Base-by-base conservation (phyloP, 164 flowering plant species). In the Vitis amurensis region DNA sequence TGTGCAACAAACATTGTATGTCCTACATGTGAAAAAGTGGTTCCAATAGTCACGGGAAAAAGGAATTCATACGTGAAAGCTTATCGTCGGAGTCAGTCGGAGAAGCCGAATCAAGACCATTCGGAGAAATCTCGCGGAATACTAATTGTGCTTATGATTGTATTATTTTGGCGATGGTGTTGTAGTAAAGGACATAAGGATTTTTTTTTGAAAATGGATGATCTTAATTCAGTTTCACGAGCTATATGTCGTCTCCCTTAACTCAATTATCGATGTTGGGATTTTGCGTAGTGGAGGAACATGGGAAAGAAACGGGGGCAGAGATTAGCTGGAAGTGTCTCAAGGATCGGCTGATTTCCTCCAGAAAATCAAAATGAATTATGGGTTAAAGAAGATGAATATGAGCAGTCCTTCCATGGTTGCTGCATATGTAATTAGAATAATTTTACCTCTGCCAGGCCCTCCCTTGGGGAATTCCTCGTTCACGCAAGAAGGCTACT, bases 401-500 rank as follows among this genome's bases (percentile, higher is more conserved):
- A 9, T 27, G 14, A 63, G 61, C 61, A n/a, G 61, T 14, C 1
- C 65, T 56, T 37, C 74, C 48, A 50, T 59, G 50, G 64, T 74
- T 67, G 83, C 81, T 55, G 31, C 71, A 2, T 76, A 82, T 29
- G 87, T 78, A 10, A 78, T 87, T 17, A 80, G 77, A 67, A 81
- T 89, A 13, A 82, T 81, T 65, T 55, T 95, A 80, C 99, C 99
- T 8, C 63, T 95, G 23, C 99, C 99, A 0, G 99, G 99, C 1
- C 98, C 99, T 7, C 79, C 77, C 2, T 73, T 91, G 75, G 90
- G 82, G 37, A 76, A 79, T 61, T 83, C 84, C 11, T 71, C 92
- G 8, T 95, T 95, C 67, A 97, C 99, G 0, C 97, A 90, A 68
- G 99, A 90, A 66, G 94, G 98, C 3, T 95, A 90, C 78, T 95